Base-by-base conservation (phyloP, 73 alveolate genomes). In the Stentor roeselii region DNA sequence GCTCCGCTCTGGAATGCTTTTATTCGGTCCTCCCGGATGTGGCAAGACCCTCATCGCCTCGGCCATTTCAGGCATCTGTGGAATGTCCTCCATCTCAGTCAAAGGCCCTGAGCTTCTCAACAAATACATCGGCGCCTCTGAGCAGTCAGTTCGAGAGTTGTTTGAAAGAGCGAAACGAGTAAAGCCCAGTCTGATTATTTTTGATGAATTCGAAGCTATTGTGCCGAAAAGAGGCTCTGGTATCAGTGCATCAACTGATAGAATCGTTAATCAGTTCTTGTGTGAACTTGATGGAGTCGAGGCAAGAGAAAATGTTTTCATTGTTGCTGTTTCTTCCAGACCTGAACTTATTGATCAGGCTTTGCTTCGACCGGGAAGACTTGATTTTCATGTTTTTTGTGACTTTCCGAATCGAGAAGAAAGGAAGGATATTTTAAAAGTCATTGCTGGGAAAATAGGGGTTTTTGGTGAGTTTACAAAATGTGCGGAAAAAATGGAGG, bases 91-190 rank as follows among this genome's bases (percentile, higher is more conserved):
- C 85, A 97, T 98, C 59, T 94, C 99, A 3, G 96, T 98, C 78
- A 98, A 97, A 94, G 99, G 99, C 3, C 99, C 99, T 32, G 99
- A 98, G 86, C 90, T 98, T 61, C 89, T 98, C 75, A 67, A 32
- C 41, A 67, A 67, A 32, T 21, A 21, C 27, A 32, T 32, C 21
- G 80, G 42, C 11, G 80, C n/a, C 21, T 21, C 80, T 27, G 80
- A 67, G 34, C 41, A 21, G 11, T 21, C n/a, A 27, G n/a, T 67
- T 27, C 21, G 92, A 60, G 86, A 85, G 3, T 78, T 95, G 41
- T 97, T 97, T 87, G 97, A 76, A 82, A 88, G 93, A 97, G 99
- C 99, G n/a, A 82, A 95, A 88, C 92, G 94, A 89, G 95, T 95
- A 84, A 86, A 97, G n/a, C 99, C 99, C 60, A 98, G 99, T 59